These are phyloP conservation scores for Daldinia decipiens DNA, from an alignment of 495 filamentous ascomycete species.

Conservation along the genomic window DNA sequence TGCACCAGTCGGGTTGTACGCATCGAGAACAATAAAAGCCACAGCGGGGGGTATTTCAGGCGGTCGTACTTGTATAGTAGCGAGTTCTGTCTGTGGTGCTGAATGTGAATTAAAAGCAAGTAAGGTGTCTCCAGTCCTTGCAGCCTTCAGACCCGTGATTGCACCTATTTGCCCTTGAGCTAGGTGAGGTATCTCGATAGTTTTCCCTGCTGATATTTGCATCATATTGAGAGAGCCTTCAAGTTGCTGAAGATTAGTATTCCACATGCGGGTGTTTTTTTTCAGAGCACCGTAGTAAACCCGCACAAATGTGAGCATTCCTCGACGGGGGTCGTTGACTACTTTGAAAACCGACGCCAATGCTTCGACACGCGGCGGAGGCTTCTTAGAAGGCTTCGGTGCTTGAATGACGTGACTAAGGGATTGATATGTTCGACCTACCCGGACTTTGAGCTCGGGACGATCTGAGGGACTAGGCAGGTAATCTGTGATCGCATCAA, in stretches of 20 bases:
- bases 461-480: slow-evolving; percentile 84
- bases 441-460: slow-evolving; percentile 78
- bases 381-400: slow-evolving; percentile 58
- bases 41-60: slow-evolving; percentile 93
- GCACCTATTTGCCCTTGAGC: slow-evolving; percentile 94
- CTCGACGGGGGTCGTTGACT: slow-evolving; percentile 84
- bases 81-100: slow-evolving; percentile 68
- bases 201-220: slow-evolving; percentile 91
- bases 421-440: slow-evolving; percentile 65
- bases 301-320: slow-evolving; percentile 89
- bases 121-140: slow-evolving; percentile 93
- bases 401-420: slow-evolving; percentile 60
- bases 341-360: slow-evolving; percentile 97
- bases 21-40: slow-evolving; percentile 93
- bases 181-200: slow-evolving; percentile 83
- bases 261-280: slow-evolving; percentile 80
- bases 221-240: slow-evolving; percentile 85
- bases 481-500: slow-evolving; percentile 87
- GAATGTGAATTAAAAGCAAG: slow-evolving; percentile 71
- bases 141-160: slow-evolving; percentile 86
- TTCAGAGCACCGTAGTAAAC: slow-evolving; percentile 88
- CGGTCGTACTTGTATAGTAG: slow-evolving; percentile 83
- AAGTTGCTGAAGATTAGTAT: slow-evolving; percentile 83
- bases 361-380: slow-evolving; percentile 66
- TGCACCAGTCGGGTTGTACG: slow-evolving; percentile 78